Conservation (phyloP, 768 basidiomycete species). For the Cubamyces lactineus region DNA sequence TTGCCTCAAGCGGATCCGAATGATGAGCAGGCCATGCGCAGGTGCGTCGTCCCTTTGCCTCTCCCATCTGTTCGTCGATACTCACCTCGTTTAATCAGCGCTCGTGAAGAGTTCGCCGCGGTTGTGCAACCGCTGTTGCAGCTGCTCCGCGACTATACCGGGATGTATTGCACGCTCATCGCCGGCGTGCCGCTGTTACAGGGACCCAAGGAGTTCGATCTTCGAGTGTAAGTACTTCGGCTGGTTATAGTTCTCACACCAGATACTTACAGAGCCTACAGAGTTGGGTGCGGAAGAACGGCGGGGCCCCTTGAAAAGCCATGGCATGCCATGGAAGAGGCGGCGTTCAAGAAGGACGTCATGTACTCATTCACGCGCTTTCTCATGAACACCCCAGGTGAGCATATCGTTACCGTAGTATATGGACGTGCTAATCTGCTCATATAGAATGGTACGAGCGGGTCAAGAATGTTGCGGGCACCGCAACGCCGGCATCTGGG, state of each 20-base stretch:
- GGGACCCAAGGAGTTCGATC: not conserved
- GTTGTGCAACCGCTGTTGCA: not conserved
- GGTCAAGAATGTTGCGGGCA: not conserved
- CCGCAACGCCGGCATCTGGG: too few relatives aligned
- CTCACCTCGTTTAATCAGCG: not conserved
- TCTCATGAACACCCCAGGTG: constrained; percentile 1
- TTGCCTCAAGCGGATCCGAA: not conserved
- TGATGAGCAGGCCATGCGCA: not conserved
- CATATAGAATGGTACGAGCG: not conserved
- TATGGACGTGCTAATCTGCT: not conserved
- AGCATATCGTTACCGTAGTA: not conserved
- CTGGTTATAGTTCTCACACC: too few relatives aligned
- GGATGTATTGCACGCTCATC: not conserved
- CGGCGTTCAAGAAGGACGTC: not conserved
- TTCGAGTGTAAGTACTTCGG: too few relatives aligned
- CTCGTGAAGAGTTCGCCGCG: not conserved
- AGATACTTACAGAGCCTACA: too few relatives aligned
- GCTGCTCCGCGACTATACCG: not conserved
- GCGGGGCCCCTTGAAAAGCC: not conserved
- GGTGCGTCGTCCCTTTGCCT: not conserved
- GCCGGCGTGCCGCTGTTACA: not conserved
- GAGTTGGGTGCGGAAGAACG: not conserved
- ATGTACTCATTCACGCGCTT: constrained; percentile 1
- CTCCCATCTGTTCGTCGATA: not conserved
- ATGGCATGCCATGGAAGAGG: not conserved